These are phyloP conservation scores for Kwoniella sp. DNA, from an alignment of 768 basidiomycete genomes.

Conservation along the genomic window DNA sequence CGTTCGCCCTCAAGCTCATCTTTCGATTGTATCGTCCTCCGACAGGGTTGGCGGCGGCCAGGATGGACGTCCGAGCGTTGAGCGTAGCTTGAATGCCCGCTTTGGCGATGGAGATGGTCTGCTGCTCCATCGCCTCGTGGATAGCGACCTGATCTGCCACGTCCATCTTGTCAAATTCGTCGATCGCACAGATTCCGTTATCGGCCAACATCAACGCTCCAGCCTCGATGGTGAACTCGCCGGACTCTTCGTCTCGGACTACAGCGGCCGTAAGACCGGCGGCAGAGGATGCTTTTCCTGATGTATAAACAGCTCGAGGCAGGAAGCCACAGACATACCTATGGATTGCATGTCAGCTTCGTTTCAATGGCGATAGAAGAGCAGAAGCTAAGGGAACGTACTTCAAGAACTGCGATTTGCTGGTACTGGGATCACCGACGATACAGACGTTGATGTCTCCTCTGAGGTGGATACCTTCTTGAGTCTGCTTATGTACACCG, in stretches of 20 bases:
- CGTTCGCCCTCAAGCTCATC: conserved; percentile 84
- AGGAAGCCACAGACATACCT: conserved; percentile 98
- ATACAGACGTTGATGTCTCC: conserved; percentile 99
- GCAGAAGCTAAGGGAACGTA: conserved; percentile 63
- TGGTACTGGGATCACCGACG: conserved; percentile 93
- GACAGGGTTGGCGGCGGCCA: conserved; percentile 97
- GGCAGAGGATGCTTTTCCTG: conserved; percentile 98
- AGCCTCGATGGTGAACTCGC: conserved; percentile 99
- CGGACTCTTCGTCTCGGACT: conserved; percentile 97
- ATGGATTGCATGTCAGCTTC: conserved; percentile 13
- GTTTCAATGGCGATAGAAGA: not conserved
- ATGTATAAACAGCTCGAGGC: conserved; percentile 96
- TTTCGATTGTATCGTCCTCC: conserved; percentile 96
- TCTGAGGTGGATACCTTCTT: conserved; percentile 95
- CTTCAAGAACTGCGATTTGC: conserved; percentile 99
- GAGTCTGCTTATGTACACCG: conserved; percentile 94
- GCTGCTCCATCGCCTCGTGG: conserved; percentile 99
- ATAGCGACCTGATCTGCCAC: conserved; percentile 97
- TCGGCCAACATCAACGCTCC: conserved; percentile 99
- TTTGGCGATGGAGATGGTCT: conserved; percentile 98
- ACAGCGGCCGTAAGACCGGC: conserved; percentile 98
- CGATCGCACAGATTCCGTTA: conserved; percentile 99
- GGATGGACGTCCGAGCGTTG: conserved; percentile 94
- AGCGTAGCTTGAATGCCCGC: conserved; percentile 98
- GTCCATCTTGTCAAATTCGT: conserved; percentile 99